Base-by-base conservation (phyloP, 164 flowering plant species). In the Magnolia kwangsiensis region DNA sequence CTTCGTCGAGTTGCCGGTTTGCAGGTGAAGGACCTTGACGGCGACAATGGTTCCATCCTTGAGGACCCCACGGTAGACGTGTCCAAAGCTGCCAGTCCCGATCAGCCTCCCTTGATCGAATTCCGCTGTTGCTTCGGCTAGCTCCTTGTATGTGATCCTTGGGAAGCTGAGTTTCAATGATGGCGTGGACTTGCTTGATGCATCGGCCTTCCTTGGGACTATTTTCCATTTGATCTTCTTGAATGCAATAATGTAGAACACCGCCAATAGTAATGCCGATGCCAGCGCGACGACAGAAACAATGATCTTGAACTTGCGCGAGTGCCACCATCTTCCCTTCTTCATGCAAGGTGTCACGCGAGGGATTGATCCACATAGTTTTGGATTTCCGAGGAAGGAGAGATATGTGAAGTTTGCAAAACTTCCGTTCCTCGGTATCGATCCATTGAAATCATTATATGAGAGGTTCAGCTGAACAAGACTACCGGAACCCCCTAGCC, bases 381-480 rank as follows among this genome's bases (percentile, higher is more conserved):
- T 76, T 7, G 27, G 80, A 68, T 89, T 89, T 68, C 85, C 83
- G 37, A 83, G 61, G 76, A 90, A 86, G 0, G 92, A 84, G 27
- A 75, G 65, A 63, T 58, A 76, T 72, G 89, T 80, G 24, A 72
- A 58, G 9, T 59, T 68, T n/a, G 69, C 1, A 73, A 87, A 83
- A 70, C 82, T 61, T 16, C 89, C 86, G 8, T 85, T 86, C 6
- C 71, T 51, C 24, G 95, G 91, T 64, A 89, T 77, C 64, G 13
- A 51, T 76, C 93, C 90, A 49, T 67, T 70, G 61, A 88, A 83
- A 74, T 86, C 49, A 67, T 91, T 91, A 72, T 45, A 84, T 31
- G 93, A 89, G 50, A 91, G 84, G 72, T 91, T 84, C 63, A 91
- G 76, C 51, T 74, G 80, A 4, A 63, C 75, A 63, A 91, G 91